Evolutionary conservation across 1,284 basidiomycete species (phyloP).

Genomic region (Gymnopus androsaceus): DNA sequence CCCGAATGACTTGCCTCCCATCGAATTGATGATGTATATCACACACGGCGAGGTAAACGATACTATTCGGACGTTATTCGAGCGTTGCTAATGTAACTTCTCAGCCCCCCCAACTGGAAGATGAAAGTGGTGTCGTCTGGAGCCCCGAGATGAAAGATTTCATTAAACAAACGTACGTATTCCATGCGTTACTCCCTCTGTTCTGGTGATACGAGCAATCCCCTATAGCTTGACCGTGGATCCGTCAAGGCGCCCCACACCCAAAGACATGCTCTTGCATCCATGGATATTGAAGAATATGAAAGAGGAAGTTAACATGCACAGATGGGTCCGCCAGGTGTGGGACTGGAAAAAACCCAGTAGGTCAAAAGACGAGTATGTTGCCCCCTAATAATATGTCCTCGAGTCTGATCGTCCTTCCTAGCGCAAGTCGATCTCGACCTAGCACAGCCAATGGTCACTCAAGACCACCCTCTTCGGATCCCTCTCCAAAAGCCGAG

Average conservation of each 20-base stretch:
- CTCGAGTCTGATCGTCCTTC: conserved; percentile 5
- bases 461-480: conserved; percentile 22
- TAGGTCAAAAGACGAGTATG: conserved; percentile 46
- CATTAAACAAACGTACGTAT: conserved; percentile 79
- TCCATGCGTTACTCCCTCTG: conserved; percentile 12
- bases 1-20: conserved; percentile 87
- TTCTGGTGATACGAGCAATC: conserved; percentile 13
- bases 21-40: conserved; percentile 93
- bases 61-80: conserved; percentile 3
- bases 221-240: conserved; percentile 58
- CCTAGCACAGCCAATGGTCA: conserved; percentile 30
- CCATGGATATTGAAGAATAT: conserved; percentile 84
- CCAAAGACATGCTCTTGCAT: conserved; percentile 83
- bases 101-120: conserved; percentile 80
- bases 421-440: conserved; percentile 30
- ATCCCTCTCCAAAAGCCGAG: conserved; percentile 4
- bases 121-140: conserved; percentile 78
- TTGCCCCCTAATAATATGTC: conserved; percentile 15
- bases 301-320: conserved; percentile 86
- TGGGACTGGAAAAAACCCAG: conserved; percentile 76
- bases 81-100: conserved; percentile 21
- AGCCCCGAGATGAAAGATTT: conserved; percentile 91
- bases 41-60: conserved; percentile 71
- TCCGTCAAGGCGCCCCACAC: conserved; percentile 73
- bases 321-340: conserved; percentile 86